phyloP scores from a whole-genome alignment of 768 basidiomycete species.

The Pisolithus microcarpus region DNA sequence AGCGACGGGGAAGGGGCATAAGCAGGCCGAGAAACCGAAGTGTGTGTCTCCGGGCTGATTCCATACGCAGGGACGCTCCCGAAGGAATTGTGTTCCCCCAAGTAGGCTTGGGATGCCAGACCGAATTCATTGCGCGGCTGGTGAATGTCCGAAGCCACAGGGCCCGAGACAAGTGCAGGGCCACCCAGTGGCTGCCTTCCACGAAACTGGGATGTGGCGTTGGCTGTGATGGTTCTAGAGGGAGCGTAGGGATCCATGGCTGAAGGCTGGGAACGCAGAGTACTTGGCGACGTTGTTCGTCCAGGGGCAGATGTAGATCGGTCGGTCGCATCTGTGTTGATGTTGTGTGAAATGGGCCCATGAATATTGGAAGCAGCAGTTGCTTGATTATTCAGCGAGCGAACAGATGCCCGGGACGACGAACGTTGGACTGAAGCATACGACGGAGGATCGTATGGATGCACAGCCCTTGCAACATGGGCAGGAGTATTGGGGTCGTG shows the following conservation, averaged over 20 bases:
- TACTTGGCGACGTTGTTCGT: slow-evolving; percentile 27
- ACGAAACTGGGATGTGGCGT: slow-evolving; percentile 18
- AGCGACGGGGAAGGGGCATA: slow-evolving; percentile 85
- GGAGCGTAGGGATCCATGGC: slow-evolving; percentile 34
- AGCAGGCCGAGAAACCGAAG: slow-evolving; percentile 38
- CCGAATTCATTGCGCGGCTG: slow-evolving; percentile 25
- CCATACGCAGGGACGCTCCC: slow-evolving; percentile 11
- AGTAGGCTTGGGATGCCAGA: slow-evolving; percentile 14
- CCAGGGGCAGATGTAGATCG: slow-evolving; percentile 14
- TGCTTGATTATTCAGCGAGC: slow-evolving; percentile 14
- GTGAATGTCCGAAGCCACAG: slow-evolving; percentile 10
- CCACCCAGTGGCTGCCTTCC: slow-evolving; percentile 41
- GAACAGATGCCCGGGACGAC: slow-evolving; percentile 20
- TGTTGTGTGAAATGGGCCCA: neutral
- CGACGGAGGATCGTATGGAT: slow-evolving; percentile 1
- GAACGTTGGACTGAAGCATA: slow-evolving; percentile 11
- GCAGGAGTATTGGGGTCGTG: slow-evolving; percentile 1
- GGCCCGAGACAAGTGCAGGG: slow-evolving; percentile 32
- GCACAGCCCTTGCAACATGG: neutral
- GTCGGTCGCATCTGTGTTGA: slow-evolving; percentile 14
- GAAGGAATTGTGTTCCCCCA: slow-evolving; percentile 13
- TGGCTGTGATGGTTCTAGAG: slow-evolving; percentile 14
- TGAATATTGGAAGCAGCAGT: slow-evolving; percentile 4
- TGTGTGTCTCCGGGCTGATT: slow-evolving; percentile 21
- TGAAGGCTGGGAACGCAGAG: slow-evolving; percentile 18